A percentile compares a stretch with the other conserved stretches of the same genome.
Evolutionary conservation across 2,329 filamentous ascomycete species (phyloP).

Genomic region (Apiospora arundinis): DNA sequence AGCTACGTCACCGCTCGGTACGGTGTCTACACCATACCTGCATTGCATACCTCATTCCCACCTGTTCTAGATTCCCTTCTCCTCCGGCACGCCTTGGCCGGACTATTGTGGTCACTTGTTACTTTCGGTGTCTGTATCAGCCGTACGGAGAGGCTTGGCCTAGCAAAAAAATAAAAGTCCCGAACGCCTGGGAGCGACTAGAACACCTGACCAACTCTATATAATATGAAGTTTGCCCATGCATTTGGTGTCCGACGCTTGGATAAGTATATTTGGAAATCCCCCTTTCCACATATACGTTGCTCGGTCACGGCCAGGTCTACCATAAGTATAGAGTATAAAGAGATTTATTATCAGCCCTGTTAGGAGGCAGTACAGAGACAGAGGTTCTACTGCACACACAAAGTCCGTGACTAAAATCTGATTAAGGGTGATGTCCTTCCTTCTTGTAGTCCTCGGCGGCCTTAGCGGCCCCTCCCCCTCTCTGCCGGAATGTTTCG

Average conservation of each 20-base stretch:
- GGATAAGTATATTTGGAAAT: not conserved
- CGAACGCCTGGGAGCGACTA: conserved; percentile 1
- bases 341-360: conserved; percentile 6
- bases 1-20: conserved; percentile 3
- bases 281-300: not conserved
- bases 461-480: not conserved
- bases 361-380: not conserved
- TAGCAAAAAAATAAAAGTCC: not conserved
- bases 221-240: not conserved
- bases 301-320: not conserved
- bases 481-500: not conserved
- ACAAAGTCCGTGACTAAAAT: not conserved
- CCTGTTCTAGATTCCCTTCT: not conserved
- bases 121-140: not conserved
- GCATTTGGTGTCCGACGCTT: not conserved
- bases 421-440: not conserved
- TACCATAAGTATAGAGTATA: not conserved
- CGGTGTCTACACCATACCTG: not conserved
- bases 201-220: not conserved
- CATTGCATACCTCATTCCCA: conserved; percentile 7
- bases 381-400: not conserved
- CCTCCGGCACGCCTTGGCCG: not conserved
- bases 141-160: not conserved
- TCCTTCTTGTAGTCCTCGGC: not conserved
- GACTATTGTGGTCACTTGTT: not conserved